A percentile compares a stretch with the other conserved stretches of the same genome.
Conservation (phyloP, 1,139 yeast genomes). For the Hemisphaericaspora lyxosophila region DNA sequence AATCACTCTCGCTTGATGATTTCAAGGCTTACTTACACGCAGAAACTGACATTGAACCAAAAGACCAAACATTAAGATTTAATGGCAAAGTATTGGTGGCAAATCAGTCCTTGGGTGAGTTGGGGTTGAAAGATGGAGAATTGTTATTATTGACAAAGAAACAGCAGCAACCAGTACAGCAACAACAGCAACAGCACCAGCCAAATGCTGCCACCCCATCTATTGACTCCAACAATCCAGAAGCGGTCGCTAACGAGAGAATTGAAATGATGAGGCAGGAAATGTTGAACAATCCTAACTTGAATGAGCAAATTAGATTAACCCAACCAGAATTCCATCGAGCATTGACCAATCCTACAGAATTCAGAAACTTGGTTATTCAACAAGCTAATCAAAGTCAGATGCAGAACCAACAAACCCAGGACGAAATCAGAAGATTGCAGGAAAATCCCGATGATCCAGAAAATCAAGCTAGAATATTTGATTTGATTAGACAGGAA, state of each 20-base stretch:
- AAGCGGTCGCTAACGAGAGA: constrained; percentile 30
- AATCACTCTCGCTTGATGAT: constrained; percentile 63
- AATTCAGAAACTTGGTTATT: constrained; percentile 50
- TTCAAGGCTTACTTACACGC: constrained; percentile 76
- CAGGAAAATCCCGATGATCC: constrained; percentile 71
- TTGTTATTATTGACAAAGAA: constrained; percentile 41
- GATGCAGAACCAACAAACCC: constrained; percentile 20
- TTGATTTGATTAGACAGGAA: constrained; percentile 68
- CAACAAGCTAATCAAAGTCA: constrained; percentile 25
- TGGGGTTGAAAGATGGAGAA: constrained; percentile 57
- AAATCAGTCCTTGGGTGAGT: constrained; percentile 39
- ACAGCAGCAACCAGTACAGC: constrained; percentile 19
- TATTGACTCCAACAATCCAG: constrained; percentile 6
- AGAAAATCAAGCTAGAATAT: constrained; percentile 63
- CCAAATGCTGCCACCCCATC: constrained; percentile 11
- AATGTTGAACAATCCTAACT: constrained; percentile 38
- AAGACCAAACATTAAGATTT: constrained; percentile 46
- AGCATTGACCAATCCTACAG: constrained; percentile 50
- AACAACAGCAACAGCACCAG: constrained; percentile 13
- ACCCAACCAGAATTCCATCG: constrained; percentile 44
- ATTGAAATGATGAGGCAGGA: constrained; percentile 54
- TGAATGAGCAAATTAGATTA: constrained; percentile 32
- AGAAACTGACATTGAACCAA: constrained; percentile 58
- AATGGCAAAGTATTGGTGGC: constrained; percentile 44
- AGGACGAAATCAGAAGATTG: constrained; percentile 51